These are phyloP conservation scores for Domatiomyces catenatus DNA, from an alignment of 2,329 filamentous ascomycete genomes.

Conservation along the genomic window DNA sequence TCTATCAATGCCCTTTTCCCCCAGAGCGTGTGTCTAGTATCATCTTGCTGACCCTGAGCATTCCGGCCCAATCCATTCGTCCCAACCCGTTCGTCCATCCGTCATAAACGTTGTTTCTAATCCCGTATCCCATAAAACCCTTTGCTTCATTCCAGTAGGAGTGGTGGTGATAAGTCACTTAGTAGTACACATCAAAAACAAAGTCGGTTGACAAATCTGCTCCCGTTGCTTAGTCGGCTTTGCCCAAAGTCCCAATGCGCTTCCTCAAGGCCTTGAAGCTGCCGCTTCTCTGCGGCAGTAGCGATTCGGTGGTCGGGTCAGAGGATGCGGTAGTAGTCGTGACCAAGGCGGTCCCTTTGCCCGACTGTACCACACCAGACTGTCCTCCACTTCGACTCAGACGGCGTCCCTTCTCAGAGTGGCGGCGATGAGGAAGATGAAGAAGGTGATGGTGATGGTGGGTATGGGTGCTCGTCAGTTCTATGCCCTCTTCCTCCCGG, in stretches of 20 bases:
- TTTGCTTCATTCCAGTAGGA: too few species aligned
- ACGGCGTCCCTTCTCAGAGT: constrained; percentile 1
- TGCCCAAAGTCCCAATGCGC: constrained; percentile 13
- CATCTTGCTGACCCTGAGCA: not conserved
- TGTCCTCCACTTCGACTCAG: not conserved
- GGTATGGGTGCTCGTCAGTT: constrained; percentile 8
- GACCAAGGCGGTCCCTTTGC: constrained; percentile 1
- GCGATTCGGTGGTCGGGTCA: constrained; percentile 4
- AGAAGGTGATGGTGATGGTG: not conserved
- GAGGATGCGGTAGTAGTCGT: constrained; percentile 4
- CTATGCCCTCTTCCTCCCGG: constrained; percentile 10
- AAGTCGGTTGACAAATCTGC: not conserved
- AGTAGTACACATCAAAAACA: not conserved
- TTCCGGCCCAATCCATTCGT: not conserved
- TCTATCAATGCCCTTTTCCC: not conserved
- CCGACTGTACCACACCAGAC: not conserved
- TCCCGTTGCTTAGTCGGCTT: constrained; percentile 1
- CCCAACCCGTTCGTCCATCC: too few species aligned
- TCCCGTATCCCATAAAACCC: not conserved
- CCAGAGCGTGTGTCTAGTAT: not conserved
- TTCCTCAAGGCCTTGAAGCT: constrained; percentile 15
- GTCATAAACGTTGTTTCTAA: not conserved
- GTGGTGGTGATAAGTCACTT: not conserved
- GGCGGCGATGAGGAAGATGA: not conserved
- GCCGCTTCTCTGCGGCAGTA: constrained; percentile 5